A percentile compares a stretch with the other conserved stretches of the same genome.
phyloP scores from a whole-genome alignment of 768 basidiomycete species.

The Boletus rubroflammeus region DNA sequence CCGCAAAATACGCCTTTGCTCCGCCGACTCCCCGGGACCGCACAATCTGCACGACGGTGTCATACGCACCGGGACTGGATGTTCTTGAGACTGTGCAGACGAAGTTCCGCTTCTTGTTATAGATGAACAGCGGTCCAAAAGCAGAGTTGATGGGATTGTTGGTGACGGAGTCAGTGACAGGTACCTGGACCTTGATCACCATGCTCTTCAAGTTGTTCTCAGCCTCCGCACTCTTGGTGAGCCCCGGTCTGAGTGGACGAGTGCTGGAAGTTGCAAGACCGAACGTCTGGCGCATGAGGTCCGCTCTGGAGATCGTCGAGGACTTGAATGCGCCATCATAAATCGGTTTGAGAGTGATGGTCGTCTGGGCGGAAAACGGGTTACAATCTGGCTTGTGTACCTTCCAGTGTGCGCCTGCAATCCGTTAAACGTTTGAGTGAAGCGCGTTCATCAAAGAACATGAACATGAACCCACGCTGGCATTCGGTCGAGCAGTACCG shows the following conservation, averaged over 20 bases:
- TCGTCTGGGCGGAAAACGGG: conserved; percentile 41
- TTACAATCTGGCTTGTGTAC: conserved; percentile 46
- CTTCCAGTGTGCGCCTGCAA: conserved; percentile 45
- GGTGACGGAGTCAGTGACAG: conserved; percentile 20
- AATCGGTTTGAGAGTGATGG: conserved; percentile 45
- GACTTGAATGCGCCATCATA: conserved; percentile 29
- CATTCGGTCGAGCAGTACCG: conserved; percentile 55
- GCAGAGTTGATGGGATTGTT: conserved; percentile 2
- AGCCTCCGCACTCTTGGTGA: conserved; percentile 20
- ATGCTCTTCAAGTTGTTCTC: conserved; percentile 41
- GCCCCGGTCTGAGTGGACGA: conserved; percentile 15
- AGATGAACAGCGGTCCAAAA: conserved; percentile 39
- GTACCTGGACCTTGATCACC: conserved; percentile 54
- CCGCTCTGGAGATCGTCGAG: conserved; percentile 28
- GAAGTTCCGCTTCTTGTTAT: conserved; percentile 53
- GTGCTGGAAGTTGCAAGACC: conserved; percentile 27
- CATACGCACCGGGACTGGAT: conserved; percentile 38
- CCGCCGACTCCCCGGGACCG: conserved; percentile 40
- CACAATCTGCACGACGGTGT: conserved; percentile 38
- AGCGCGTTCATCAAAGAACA: neutral
- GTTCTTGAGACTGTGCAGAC: conserved; percentile 39
- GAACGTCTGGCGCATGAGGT: conserved; percentile 27
- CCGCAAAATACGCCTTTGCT: conserved; percentile 52
- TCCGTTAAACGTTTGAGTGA: neutral
- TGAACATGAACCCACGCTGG: conserved; percentile 40